Evolutionary conservation across 2,329 filamentous ascomycete genomes (phyloP), one percentile per base, ranked within the genome.

Genomic region (Beauveria sp.): DNA sequence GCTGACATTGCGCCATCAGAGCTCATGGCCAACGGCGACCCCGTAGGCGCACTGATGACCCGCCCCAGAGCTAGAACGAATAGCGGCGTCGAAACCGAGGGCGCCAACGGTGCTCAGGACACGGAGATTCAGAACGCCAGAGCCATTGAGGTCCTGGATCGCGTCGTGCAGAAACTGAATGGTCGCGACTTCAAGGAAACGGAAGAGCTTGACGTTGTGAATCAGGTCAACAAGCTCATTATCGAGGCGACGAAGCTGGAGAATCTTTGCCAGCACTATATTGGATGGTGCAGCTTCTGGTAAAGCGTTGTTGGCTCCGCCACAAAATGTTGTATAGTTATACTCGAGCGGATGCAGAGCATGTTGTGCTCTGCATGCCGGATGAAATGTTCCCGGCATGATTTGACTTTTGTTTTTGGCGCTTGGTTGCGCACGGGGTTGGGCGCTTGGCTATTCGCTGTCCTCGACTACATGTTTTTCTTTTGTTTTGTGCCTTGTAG

Each of bases 231-330:
- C 75, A 93, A 96, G 74, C 79, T 99, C 69, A 89, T 99, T 68
- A 88, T 89, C 64, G 93, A 99, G 79, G 95, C 95, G 24, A 99
- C 95, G 7, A 97, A 95, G 71, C 80, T 98, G 69, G 95, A 98
- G 82, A 98, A 98, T 74, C 79, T 99, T 64, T 99, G 95, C 73
- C 95, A 98, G 80, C 95, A 98, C 79, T 99, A 97, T 74, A 96
- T 98, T 69, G 95, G 95, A 66, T 98, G 93, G 93, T 98, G 93
- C 77, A 96, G 91, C 76, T 98, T 97, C 82, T 98, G 93, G 93
- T 98, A 76, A 49, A 38, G 24, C 24, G 34, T 52, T 58, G 5
- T 42, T 5, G 10, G 22, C 24, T 55, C 7, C 28, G 20, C 20
- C 43, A 22, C 42, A 43, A 20, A 20, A 20, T 20, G n/a, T 43